Base-by-base conservation (phyloP, 2,329 filamentous ascomycete genomes). In the Trichoderma simmonsii region DNA sequence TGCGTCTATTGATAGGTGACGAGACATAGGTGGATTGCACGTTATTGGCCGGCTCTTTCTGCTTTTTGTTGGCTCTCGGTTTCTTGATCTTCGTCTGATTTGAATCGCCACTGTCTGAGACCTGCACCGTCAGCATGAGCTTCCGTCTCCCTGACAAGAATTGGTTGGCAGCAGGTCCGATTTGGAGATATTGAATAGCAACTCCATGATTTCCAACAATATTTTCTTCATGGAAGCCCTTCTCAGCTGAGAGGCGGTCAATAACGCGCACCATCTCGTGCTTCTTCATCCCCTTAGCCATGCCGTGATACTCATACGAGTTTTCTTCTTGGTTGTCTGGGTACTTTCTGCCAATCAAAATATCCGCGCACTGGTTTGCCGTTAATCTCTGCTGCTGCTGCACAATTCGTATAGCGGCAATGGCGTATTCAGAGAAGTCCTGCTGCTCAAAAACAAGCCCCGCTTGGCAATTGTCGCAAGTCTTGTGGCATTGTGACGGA, bases 391-490 rank as follows among this genome's bases (percentile, higher is more conserved):
- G 78, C 75, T 89, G 84, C 6, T 90, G 82, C 72, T 86, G 82
- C 30, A 97, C 90, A 65, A 97, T 86, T 32, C 85, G 84, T 64
- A 98, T 85, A 3, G 91, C 93, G 69, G 90, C 88, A 71, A 88
- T 82, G 7, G 95, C 95, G 77, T 93, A 89, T 18, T 90, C 83
- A 14, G 93, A 94, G 76, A 95, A 92, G 81, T 98, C 94, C 72
- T 89, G 86, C 66, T 87, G 85, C 76, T 94, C 90, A 77, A 94
- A 96, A 4, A 87, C 86, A 60, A 88, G 85, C 28, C 89, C 90
- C 3, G 91, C 93, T 74, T 87, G 89, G 85, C 96, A 99, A 79
- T 97, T 98, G 83, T 99, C 97, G 81, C 96, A 99, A 1, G 87
- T 88, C 65, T 88, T 86, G 63, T 89, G 85, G 81, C 96, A 99